Percentiles rank a stretch among this genome's conserved stretches.
Conservation (phyloP, 768 basidiomycete genomes). For the Astraeus odoratus region DNA sequence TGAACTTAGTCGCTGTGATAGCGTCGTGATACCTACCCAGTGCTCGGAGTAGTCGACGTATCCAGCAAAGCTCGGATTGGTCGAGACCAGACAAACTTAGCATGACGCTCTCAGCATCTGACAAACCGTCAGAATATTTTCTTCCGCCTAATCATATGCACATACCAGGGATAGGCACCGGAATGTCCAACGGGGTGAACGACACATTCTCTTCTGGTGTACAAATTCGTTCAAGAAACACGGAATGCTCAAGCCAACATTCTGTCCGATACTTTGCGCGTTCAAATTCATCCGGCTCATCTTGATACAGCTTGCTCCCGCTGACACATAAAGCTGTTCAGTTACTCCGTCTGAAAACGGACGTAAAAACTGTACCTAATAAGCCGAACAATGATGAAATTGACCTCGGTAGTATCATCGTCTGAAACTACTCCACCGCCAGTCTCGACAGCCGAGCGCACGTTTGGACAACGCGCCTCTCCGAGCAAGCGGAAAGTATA, state of each 20-base stretch:
- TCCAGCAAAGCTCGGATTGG: conserved; percentile 58
- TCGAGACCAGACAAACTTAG: conserved; percentile 76
- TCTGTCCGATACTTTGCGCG: conserved; percentile 73
- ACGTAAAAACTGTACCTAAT: conserved; percentile 49
- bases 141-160: background rate
- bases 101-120: conserved; percentile 50
- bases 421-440: conserved; percentile 46
- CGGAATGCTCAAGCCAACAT: conserved; percentile 88
- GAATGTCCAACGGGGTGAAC: conserved; percentile 57
- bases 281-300: conserved; percentile 42
- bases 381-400: conserved; percentile 65
- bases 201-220: conserved; percentile 59
- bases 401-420: conserved; percentile 44
- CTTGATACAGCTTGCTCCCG: conserved; percentile 60
- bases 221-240: conserved; percentile 70
- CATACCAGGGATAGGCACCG: conserved; percentile 54
- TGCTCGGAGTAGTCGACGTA: conserved; percentile 58
- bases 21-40: conserved; percentile 40
- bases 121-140: background rate
- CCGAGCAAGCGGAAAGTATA: conserved; percentile 54
- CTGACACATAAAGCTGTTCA: conserved; percentile 30
- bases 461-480: conserved; percentile 53
- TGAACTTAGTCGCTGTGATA: conserved; percentile 3
- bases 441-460: conserved; percentile 53
- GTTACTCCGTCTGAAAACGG: conserved; percentile 6